Conservation (phyloP, 1,284 basidiomycete genomes). For the Irpex sp. region DNA sequence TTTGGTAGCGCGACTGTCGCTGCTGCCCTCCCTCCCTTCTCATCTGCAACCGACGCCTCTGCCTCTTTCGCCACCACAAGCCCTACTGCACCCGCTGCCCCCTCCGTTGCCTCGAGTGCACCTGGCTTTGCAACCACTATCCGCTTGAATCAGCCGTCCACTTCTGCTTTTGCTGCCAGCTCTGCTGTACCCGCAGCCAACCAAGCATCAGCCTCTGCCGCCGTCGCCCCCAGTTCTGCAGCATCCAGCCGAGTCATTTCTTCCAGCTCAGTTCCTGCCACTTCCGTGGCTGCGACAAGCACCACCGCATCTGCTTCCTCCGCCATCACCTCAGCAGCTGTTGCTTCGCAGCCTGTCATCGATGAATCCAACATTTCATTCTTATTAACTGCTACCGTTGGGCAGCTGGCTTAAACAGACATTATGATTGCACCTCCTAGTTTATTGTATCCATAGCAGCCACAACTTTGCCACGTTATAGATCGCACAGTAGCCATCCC, state of each 20-base stretch:
- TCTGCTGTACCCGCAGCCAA: neutral
- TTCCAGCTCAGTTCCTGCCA: neutral
- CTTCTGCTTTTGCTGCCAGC: neutral
- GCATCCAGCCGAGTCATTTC: neutral
- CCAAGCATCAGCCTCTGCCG: neutral
- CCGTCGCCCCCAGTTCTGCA: neutral
- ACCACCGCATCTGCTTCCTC: neutral
- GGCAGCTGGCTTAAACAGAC: neutral
- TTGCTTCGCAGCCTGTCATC: neutral
- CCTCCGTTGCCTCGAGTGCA: neutral
- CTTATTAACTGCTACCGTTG: conserved; percentile 11
- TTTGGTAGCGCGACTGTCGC: neutral
- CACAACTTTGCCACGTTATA: neutral
- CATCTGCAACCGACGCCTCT: neutral
- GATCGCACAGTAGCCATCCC: neutral
- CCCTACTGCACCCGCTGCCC: neutral
- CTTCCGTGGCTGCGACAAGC: neutral
- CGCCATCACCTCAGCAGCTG: conserved; percentile 2
- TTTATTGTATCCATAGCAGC: neutral
- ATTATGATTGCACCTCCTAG: neutral
- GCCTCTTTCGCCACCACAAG: no score
- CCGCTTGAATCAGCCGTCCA: neutral
- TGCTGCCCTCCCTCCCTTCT: neutral
- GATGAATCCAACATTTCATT: conserved; percentile 3
- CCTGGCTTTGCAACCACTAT: neutral